A percentile compares a stretch with the other conserved stretches of the same genome.
phyloP scores from a whole-genome alignment of 2,329 filamentous ascomycete species.

The Fusarium incarnatum region DNA sequence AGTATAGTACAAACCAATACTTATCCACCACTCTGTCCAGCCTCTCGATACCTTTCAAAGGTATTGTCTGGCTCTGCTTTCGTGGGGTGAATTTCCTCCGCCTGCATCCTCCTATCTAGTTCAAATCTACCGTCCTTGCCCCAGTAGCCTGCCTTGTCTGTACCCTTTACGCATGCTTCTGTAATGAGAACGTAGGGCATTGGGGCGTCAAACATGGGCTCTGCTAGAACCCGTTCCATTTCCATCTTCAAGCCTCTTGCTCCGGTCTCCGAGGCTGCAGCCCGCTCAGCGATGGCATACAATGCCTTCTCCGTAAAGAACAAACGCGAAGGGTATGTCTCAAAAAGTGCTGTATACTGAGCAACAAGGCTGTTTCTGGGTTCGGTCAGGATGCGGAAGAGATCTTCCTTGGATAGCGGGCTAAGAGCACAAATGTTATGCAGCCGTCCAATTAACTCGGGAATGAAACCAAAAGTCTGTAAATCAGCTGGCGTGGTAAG shows the following conservation, averaged over 20 bases:
- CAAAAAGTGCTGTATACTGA: slow-evolving; percentile 90
- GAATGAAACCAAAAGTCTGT: slow-evolving; percentile 90
- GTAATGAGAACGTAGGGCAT: slow-evolving; percentile 81
- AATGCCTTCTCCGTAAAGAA: slow-evolving; percentile 86
- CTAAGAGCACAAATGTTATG: slow-evolving; percentile 90
- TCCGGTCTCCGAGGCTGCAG: slow-evolving; percentile 74
- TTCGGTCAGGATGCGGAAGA: slow-evolving; percentile 91
- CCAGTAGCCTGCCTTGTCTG: slow-evolving; percentile 70
- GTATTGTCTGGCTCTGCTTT: slow-evolving; percentile 38
- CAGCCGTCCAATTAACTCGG: slow-evolving; percentile 94
- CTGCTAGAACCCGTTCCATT: slow-evolving; percentile 81
- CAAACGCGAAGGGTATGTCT: slow-evolving; percentile 80
- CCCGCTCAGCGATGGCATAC: slow-evolving; percentile 80
- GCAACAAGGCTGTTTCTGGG: slow-evolving; percentile 88
- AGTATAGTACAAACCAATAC: not conserved
- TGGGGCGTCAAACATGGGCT: slow-evolving; percentile 85
- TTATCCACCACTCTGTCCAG: slow-evolving; percentile 61
- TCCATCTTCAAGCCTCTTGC: slow-evolving; percentile 83
- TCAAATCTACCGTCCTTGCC: slow-evolving; percentile 78
- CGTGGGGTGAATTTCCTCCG: slow-evolving; percentile 63
- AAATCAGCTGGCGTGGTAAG: slow-evolving; percentile 80
- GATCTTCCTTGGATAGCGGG: slow-evolving; percentile 73
- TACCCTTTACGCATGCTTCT: slow-evolving; percentile 73
- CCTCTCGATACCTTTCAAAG: slow-evolving; percentile 60
- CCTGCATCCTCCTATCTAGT: slow-evolving; percentile 73